Conservation (phyloP, 345 rosid genomes). For the Isatis tinctoria region DNA sequence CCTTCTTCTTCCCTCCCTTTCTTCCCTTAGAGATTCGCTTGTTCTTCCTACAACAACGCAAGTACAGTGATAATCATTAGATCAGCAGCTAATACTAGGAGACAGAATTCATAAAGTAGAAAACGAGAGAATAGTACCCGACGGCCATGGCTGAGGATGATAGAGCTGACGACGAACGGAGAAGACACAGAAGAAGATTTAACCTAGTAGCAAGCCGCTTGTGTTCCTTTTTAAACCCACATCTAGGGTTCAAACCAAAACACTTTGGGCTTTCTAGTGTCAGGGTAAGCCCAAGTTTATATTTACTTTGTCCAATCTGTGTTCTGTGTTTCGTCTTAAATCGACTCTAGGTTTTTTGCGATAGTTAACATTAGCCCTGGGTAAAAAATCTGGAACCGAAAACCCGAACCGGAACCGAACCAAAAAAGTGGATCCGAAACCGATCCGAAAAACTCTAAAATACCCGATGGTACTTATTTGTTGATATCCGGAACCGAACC, state of each 20-base stretch:
- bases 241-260: slow-evolving; percentile 13
- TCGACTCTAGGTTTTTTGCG: too few relatives aligned
- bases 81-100: neutral
- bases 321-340: too few relatives aligned
- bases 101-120: neutral
- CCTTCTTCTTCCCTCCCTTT: slow-evolving; percentile 97
- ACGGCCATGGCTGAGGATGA: slow-evolving; percentile 33
- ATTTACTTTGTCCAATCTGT: too few relatives aligned
- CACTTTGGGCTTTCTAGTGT: slow-evolving; percentile 3
- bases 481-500: too few relatives aligned
- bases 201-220: slow-evolving; percentile 25
- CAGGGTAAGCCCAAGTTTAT: neutral
- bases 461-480: too few relatives aligned
- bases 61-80: neutral
- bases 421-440: too few relatives aligned
- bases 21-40: slow-evolving; percentile 97
- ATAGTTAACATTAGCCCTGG: too few relatives aligned
- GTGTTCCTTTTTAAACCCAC: neutral
- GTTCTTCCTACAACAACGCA: slow-evolving; percentile 58
- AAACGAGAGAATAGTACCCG: slow-evolving; percentile 13
- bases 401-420: too few relatives aligned
- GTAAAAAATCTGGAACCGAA: too few relatives aligned
- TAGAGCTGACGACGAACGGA: slow-evolving; percentile 7
- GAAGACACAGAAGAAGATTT: neutral
- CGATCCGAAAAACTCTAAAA: too few relatives aligned